phyloP scores from a whole-genome alignment of 2,329 filamentous ascomycete genomes.

The Microdochium nivale region DNA sequence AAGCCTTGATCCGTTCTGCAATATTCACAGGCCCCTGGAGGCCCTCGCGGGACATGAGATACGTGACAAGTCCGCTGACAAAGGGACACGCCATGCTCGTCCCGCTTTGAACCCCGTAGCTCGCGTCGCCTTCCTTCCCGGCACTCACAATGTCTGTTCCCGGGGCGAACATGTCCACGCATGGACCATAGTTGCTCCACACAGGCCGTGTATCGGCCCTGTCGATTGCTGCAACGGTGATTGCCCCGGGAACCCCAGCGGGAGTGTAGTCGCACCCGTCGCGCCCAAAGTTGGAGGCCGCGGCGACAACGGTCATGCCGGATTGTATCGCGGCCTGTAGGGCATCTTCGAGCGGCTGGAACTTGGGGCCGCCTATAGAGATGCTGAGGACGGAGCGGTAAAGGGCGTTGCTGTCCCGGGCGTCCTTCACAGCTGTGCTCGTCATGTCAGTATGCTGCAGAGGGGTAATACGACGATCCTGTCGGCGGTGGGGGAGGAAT shows the following conservation, averaged over 20 bases:
- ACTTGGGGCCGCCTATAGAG: conserved; percentile 40
- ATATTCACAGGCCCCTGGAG: not conserved
- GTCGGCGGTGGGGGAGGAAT: not conserved
- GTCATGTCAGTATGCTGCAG: not conserved
- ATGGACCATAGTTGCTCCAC: conserved; percentile 41
- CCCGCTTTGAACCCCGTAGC: conserved; percentile 36
- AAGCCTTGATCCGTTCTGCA: not conserved
- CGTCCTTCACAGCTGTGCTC: conserved; percentile 27
- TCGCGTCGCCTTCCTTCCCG: conserved; percentile 29
- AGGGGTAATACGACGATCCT: not conserved
- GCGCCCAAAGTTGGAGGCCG: conserved; percentile 44
- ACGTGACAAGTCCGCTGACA: conserved; percentile 50
- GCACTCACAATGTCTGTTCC: conserved; percentile 32
- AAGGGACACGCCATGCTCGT: conserved; percentile 57
- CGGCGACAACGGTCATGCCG: conserved; percentile 43
- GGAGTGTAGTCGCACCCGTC: conserved; percentile 34
- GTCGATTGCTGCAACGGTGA: conserved; percentile 45
- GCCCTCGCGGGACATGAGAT: conserved; percentile 29
- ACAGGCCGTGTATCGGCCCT: conserved; percentile 25
- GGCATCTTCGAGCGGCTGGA: conserved; percentile 38
- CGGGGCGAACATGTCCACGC: conserved; percentile 35
- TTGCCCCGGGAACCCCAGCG: conserved; percentile 34
- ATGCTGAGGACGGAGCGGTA: conserved; percentile 41
- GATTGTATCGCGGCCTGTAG: conserved; percentile 34
- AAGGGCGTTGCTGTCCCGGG: conserved; percentile 27